A percentile compares a stretch with the other conserved stretches of the same genome.
These are phyloP conservation scores for Antrodiella citrinella DNA, from an alignment of 768 basidiomycete species.

Conservation along the genomic window DNA sequence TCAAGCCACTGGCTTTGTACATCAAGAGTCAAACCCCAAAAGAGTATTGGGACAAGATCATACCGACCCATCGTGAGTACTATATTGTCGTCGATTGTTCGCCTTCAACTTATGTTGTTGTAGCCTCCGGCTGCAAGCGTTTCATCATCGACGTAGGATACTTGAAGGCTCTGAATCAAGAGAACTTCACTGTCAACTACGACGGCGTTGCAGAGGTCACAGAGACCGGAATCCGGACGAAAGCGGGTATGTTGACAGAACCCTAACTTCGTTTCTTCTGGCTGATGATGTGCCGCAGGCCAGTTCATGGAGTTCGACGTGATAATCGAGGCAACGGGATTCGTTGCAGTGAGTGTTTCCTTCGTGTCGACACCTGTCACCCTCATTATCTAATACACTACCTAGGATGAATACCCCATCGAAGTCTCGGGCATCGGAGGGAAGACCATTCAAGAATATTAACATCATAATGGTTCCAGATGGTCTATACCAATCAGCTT, in stretches of 20 bases:
- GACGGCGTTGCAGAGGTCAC: constrained; percentile 15
- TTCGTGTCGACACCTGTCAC: neutral
- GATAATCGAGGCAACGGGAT: constrained; percentile 28
- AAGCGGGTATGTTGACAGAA: constrained; percentile 12
- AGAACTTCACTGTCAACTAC: constrained; percentile 22
- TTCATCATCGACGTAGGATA: constrained; percentile 27
- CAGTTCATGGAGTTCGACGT: constrained; percentile 24
- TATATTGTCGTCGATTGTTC: neutral
- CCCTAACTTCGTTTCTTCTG: neutral
- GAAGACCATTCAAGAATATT: constrained; percentile 22
- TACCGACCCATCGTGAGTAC: constrained; percentile 22
- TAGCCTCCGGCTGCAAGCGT: constrained; percentile 22
- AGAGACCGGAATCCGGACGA: constrained; percentile 17
- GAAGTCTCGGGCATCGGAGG: constrained; percentile 18
- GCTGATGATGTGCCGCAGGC: too few relatives aligned
- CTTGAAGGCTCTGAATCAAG: constrained; percentile 19
- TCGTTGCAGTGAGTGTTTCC: constrained; percentile 16
- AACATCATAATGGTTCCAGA: constrained; percentile 12
- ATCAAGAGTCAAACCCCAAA: constrained; percentile 18
- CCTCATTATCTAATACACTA: neutral
- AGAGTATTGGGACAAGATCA: constrained; percentile 22
- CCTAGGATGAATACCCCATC: constrained; percentile 6
- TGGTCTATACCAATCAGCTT: constrained; percentile 11
- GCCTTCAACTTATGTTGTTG: neutral
- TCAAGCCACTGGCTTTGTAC: constrained; percentile 9